Base-by-base conservation (phyloP, 2,329 filamentous ascomycete genomes). In the Sclerotinia trifoliorum region DNA sequence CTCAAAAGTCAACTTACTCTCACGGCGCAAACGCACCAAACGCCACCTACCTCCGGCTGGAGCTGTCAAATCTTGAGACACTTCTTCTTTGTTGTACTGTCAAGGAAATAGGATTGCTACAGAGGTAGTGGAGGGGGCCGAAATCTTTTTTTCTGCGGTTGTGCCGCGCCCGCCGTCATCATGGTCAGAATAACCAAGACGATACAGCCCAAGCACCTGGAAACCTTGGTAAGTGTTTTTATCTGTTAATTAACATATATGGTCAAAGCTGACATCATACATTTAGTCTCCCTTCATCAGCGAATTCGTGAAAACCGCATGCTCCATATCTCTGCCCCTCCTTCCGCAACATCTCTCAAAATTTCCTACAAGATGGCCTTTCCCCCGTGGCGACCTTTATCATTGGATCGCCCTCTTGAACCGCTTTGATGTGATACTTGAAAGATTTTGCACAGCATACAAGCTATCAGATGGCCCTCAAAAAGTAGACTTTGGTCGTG, bases 331-430 rank as follows among this genome's bases (percentile, higher is more conserved):
- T 60, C 82, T 97, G 75, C 88, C 90, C 75, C 86, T 91, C 78
- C 85, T 99, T 73, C 92, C 93, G 73, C 82, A 86, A 74, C 87
- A 90, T 73, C 90, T 99, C 72, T 84, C 85, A 74, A 86, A 85
- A 67, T 98, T 98, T 78, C 93, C 94, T 69, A 89, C 89, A 72
- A 85, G 90, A 85, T 99, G 95, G 95, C 93, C 94, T 2, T 96
- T 98, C 77, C 94, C 94, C 51, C 88, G 94, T 78, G 96, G 95
- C 70, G 95, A 99, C 78, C 83, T 98, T 42, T 98, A 98, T 78
- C 94, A 99, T 83, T 99, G 96, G 96, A 97, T 99, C 73, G 90
- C 92, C 39, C 85, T 97, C 32, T 82, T 99, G 70, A 96, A 99
- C 79, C 90, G 93, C 68, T 98, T 99, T 79, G 95, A 99, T 80